These are phyloP conservation scores for Hagleromyces aurorensis DNA, from an alignment of 805 yeast genomes.

Conservation along the genomic window DNA sequence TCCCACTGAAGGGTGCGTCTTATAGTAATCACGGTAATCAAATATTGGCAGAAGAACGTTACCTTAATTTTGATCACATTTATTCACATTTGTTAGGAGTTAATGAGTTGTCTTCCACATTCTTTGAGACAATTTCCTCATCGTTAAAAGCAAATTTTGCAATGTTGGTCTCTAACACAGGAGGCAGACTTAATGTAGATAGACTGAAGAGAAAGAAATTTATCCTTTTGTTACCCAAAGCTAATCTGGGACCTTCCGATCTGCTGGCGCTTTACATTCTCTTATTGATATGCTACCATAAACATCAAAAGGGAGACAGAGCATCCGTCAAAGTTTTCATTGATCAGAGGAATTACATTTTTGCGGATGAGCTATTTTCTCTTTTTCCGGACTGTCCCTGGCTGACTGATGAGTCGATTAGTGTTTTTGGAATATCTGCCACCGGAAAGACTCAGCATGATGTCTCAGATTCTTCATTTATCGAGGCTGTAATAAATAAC, in stretches of 20 bases:
- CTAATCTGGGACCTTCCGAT: slow-evolving; percentile 24
- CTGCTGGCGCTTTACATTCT: slow-evolving; percentile 22
- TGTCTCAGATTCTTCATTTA: slow-evolving; percentile 6
- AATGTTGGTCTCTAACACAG: slow-evolving; percentile 21
- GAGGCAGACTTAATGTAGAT: slow-evolving; percentile 16
- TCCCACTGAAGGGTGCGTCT: slow-evolving; percentile 25
- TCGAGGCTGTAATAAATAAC: slow-evolving; percentile 15
- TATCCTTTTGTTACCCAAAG: slow-evolving; percentile 19
- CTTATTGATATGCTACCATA: slow-evolving; percentile 17
- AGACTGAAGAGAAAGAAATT: slow-evolving; percentile 18
- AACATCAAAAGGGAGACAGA: slow-evolving; percentile 8
- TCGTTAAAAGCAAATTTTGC: slow-evolving; percentile 17
- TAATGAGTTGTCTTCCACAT: slow-evolving; percentile 24
- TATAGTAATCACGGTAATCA: slow-evolving; percentile 15
- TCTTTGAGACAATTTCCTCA: slow-evolving; percentile 17
- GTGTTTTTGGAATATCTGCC: slow-evolving; percentile 8
- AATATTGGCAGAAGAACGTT: slow-evolving; percentile 14
- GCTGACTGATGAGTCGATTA: slow-evolving; percentile 12
- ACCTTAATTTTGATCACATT: slow-evolving; percentile 21
- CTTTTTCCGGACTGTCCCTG: slow-evolving; percentile 15
- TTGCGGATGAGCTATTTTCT: slow-evolving; percentile 11
- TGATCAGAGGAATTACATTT: slow-evolving; percentile 13
- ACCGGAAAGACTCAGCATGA: slow-evolving; percentile 7
- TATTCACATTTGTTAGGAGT: slow-evolving; percentile 25
- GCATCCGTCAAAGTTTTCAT: slow-evolving; percentile 15